Base-by-base conservation (phyloP, 495 filamentous ascomycete genomes). In the Margaritispora aquatica region DNA sequence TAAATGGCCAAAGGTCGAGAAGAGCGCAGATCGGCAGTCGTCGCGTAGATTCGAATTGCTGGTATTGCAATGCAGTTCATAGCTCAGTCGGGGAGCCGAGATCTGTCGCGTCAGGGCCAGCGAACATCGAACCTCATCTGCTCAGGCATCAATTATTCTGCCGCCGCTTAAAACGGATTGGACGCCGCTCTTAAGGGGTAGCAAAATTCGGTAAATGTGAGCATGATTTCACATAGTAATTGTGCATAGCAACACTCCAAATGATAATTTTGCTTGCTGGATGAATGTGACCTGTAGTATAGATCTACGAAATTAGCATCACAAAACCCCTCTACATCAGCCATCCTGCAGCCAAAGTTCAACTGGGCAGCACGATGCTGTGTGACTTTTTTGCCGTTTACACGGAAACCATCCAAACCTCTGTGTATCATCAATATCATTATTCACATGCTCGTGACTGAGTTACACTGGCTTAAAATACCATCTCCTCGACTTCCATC, bases 401-500 rank as follows among this genome's bases (percentile, higher is more conserved):
- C 38, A n/a, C 3, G 10, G 17, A n/a, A 44, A 17, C 38, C 38
- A 44, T 44, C 17, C 7, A 15, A n/a, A 15, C 4, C 19, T 44
- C 38, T 44, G 3, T 44, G 7, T 8, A n/a, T n/a, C 38, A 44
- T 50, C 8, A 50, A 24, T 50, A 23, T 50, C 47, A 50, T 50
- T 8, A 50, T 24, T 50, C 20, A 38, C 17, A 26, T 20, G 10
- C 26, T 34, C 8, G 44, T 36, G 27, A 36, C 10, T 19, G 24
- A 15, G 19, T 23, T 21, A 13, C 13, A 11, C n/a, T 7, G 3
- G 13, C 34, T 64, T 56, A 96, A 62, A 97, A 88, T 69, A 95
- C 92, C 68, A 97, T 68, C 73, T 97, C 95, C 68, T 99, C 95
- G 52, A 97, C 88, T 74, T 97, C 92, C 89, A 97, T 96, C 22